Evolutionary conservation across 2,329 filamentous ascomycete genomes (phyloP).

Genomic region (Exophiala bonariae): DNA sequence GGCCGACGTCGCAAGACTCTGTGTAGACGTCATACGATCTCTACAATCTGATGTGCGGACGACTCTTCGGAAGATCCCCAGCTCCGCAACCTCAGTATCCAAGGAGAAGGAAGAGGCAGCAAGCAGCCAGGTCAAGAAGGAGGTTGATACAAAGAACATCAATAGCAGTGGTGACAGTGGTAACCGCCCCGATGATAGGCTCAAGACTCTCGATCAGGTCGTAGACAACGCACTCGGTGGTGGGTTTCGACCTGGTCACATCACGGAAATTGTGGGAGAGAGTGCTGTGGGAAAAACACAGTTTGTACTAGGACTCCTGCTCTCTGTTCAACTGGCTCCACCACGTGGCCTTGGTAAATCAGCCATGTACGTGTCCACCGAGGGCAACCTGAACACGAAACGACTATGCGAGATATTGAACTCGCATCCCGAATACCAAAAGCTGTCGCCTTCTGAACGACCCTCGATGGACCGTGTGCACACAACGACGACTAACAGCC

Average conservation of each 20-base stretch:
- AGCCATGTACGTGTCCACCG: slow-evolving; percentile 93
- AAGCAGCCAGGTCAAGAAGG: slow-evolving; percentile 37
- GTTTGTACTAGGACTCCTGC: slow-evolving; percentile 79
- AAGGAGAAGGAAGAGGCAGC: slow-evolving; percentile 34
- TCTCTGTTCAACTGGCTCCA: slow-evolving; percentile 77
- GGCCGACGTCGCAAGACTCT: slow-evolving; percentile 74
- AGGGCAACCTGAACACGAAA: slow-evolving; percentile 77
- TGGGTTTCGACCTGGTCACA: slow-evolving; percentile 75
- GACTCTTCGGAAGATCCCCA: slow-evolving; percentile 11
- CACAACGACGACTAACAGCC: slow-evolving; percentile 79
- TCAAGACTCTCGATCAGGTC: slow-evolving; percentile 76
- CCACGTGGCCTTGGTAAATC: slow-evolving; percentile 69
- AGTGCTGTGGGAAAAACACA: slow-evolving; percentile 94
- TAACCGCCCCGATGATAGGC: no score
- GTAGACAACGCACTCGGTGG: slow-evolving; percentile 74
- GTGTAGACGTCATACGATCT: slow-evolving; percentile 64
- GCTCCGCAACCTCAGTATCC: no score
- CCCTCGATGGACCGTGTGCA: slow-evolving; percentile 76
- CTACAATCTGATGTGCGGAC: slow-evolving; percentile 52
- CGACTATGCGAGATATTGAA: slow-evolving; percentile 78
- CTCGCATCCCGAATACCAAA: slow-evolving; percentile 61
- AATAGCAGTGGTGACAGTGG: no score
- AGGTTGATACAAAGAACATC: no score
- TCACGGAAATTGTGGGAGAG: slow-evolving; percentile 90
- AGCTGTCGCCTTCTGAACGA: slow-evolving; percentile 38